phyloP scores from a whole-genome alignment of 306 rosid species.

The Prunus persica region DNA sequence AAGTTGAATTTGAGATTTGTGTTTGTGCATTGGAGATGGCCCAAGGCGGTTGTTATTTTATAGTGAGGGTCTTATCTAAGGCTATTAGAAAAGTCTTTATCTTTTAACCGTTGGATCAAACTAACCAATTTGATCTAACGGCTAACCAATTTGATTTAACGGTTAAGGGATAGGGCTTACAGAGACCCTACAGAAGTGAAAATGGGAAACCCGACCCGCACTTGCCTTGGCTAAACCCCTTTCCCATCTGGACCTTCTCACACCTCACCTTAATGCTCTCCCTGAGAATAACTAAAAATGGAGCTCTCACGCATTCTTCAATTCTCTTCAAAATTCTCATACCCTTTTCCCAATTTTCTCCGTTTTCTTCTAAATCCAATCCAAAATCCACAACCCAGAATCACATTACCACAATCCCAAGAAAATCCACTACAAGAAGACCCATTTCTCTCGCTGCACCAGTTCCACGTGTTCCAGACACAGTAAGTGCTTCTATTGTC shows the following conservation, averaged over 20 bases:
- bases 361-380: constrained; percentile 21
- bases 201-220: not conserved
- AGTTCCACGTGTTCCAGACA: constrained; percentile 9
- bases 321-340: constrained; percentile 10
- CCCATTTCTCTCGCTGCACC: constrained; percentile 23
- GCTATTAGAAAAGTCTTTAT: too few relatives aligned
- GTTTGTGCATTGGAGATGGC: too few relatives aligned
- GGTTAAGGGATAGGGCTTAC: accelerated
- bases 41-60: too few relatives aligned
- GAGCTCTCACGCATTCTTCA: constrained; percentile 2
- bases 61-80: too few relatives aligned
- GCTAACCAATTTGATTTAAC: accelerated
- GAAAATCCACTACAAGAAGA: constrained; percentile 15
- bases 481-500: constrained; percentile 19
- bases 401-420: constrained; percentile 19
- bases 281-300: constrained; percentile 5
- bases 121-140: accelerated
- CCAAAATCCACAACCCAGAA: constrained; percentile 22
- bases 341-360: constrained; percentile 24
- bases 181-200: too few relatives aligned
- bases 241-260: not conserved
- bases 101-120: too few relatives aligned
- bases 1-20: too few relatives aligned
- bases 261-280: constrained; percentile 24
- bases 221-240: not conserved